Base-by-base conservation (phyloP, 148 eudicot genomes). In the Persicaria maculosa region DNA sequence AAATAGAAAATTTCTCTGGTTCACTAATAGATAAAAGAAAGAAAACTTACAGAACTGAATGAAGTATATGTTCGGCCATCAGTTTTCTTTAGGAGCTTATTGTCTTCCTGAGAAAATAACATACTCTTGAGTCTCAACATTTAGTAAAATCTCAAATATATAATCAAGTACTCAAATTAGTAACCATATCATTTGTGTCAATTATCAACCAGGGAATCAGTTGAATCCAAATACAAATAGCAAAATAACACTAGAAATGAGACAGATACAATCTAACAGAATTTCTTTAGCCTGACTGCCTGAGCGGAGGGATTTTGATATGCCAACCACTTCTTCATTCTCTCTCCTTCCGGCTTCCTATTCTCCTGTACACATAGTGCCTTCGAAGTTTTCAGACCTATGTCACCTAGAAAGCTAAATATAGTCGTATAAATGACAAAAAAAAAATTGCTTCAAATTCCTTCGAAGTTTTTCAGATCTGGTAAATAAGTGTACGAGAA, bases 291-390 rank as follows among this genome's bases (percentile, higher is more conserved):
- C n/a, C n/a, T n/a, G n/a, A n/a, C n/a, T n/a, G n/a, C n/a, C n/a
- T n/a, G n/a, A n/a, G n/a, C n/a, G n/a, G n/a, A 64, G 82, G 92
- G 85, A 79, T 82, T 84, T 84, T 89, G 92, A 75, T 74, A 77
- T 61, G 79, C 86, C 54, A 90, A 47, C 73, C 85, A 90, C 80
- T 86, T 97, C 85, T 94, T 94, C 31, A 25, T 25, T 25, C 31
- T 25, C 31, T 25, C 31, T 25, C 31, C 31, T 25, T 25, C 31
- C 31, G 31, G 31, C 31, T n/a, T 25, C 31, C 31, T 25, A 1
- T 25, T 25, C 31, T 25, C 31, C 1, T 25, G 31, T 25, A 25
- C 31, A 25, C 31, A 25, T 25, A n/a, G n/a, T 25, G 31, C 31
- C 31, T 25, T 25, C 31, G 31, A 25, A 25, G 31, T 25, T 25